These are phyloP conservation scores for Starmerella powellii DNA, from an alignment of 805 yeast species.

Conservation along the genomic window DNA sequence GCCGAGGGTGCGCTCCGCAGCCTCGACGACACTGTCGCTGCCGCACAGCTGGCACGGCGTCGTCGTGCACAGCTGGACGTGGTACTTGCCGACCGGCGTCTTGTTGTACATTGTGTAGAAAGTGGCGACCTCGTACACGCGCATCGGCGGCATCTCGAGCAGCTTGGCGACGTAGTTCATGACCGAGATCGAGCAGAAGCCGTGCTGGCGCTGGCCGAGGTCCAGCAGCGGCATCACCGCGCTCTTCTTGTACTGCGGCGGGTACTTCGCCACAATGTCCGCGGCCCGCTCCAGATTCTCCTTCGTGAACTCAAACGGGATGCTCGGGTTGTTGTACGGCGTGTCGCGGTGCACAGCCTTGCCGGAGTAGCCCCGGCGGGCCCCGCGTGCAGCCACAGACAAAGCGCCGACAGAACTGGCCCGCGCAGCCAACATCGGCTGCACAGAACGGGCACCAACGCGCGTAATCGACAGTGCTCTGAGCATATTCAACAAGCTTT, in stretches of 20 bases:
- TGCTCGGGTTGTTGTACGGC: constrained; percentile 49
- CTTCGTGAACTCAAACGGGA: constrained; percentile 59
- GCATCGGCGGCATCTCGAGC: constrained; percentile 84
- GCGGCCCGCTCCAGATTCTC: constrained; percentile 60
- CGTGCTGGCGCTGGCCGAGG: constrained; percentile 76
- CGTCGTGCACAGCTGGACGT: constrained; percentile 76
- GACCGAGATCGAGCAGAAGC: constrained; percentile 73
- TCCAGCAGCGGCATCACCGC: constrained; percentile 82
- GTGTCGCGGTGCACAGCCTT: constrained; percentile 56
- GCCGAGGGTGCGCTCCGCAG: constrained; percentile 48
- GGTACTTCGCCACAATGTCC: constrained; percentile 65
- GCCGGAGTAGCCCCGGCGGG: constrained; percentile 10
- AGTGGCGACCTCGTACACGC: constrained; percentile 86
- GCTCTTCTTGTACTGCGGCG: constrained; percentile 74
- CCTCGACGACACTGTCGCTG: constrained; percentile 64
- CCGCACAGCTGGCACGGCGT: constrained; percentile 83
- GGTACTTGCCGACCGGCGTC: constrained; percentile 73
- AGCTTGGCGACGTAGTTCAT: constrained; percentile 82
- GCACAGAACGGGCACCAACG: not conserved
- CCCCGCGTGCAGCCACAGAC: no score
- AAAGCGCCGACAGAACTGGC: no score
- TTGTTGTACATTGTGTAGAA: constrained; percentile 86
- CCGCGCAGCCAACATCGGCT: not conserved
- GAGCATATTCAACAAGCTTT: not conserved
- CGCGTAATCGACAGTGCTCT: not conserved